Percentiles rank a stretch among this genome's conserved stretches.
Evolutionary conservation across 2,329 filamentous ascomycete species (phyloP).

Genomic region (Rutstroemia sp.): DNA sequence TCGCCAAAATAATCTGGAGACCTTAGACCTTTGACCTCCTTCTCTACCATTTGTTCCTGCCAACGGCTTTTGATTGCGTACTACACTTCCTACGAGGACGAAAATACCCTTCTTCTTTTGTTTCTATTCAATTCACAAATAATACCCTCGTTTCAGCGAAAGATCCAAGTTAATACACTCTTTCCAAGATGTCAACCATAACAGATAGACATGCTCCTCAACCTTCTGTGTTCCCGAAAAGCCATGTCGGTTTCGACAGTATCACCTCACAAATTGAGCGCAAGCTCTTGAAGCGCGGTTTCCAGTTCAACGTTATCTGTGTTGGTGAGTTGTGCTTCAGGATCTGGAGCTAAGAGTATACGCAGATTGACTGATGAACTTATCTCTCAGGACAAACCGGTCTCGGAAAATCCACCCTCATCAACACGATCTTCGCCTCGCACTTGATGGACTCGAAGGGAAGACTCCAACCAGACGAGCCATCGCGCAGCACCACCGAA

Average conservation of each 20-base stretch:
- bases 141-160: constrained; percentile 2
- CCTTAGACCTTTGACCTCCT: constrained; percentile 7
- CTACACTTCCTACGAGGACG: neutral
- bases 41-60: constrained; percentile 16
- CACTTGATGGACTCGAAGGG: constrained; percentile 99
- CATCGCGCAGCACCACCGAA: constrained; percentile 90
- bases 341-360: neutral
- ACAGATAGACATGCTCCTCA: constrained; percentile 27
- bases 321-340: constrained; percentile 66
- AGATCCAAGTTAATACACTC: constrained; percentile 3
- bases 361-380: constrained; percentile 18
- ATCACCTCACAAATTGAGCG: constrained; percentile 99
- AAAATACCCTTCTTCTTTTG: neutral
- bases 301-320: constrained; percentile 99
- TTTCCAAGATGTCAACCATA: constrained; percentile 27
- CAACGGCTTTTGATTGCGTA: constrained; percentile 6
- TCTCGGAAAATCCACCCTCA: constrained; percentile 95
- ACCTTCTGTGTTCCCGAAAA: constrained; percentile 67
- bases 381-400: constrained; percentile 76
- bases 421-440: constrained; percentile 99
- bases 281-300: constrained; percentile 98
- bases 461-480: constrained; percentile 84
- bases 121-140: constrained; percentile 6
- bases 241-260: constrained; percentile 99
- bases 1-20: constrained; percentile 12